These are phyloP conservation scores for Chaetomium olivaceum DNA, from an alignment of 2,329 filamentous ascomycete genomes.

Conservation along the genomic window DNA sequence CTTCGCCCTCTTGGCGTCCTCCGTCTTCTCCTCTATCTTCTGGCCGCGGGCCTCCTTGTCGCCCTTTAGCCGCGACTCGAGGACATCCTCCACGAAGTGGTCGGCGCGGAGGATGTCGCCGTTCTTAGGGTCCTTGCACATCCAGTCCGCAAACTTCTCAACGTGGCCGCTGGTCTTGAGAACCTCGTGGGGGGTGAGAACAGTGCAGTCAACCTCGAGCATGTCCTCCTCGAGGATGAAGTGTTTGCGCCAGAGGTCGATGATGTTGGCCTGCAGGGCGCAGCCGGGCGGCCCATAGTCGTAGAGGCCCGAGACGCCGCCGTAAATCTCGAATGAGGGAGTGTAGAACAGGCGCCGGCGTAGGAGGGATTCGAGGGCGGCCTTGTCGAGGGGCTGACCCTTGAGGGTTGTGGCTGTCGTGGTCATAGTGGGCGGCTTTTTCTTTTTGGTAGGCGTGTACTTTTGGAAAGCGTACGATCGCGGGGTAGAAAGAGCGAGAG, in stretches of 20 bases:
- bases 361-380: constrained; percentile 79
- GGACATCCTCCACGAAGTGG: constrained; percentile 91
- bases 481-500: constrained; percentile 27
- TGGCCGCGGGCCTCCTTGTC: constrained; percentile 90
- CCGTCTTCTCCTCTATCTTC: constrained; percentile 75
- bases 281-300: constrained; percentile 92
- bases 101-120: constrained; percentile 96
- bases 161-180: constrained; percentile 96
- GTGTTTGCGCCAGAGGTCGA: constrained; percentile 89
- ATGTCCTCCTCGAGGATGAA: constrained; percentile 93
- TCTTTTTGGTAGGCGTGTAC: constrained; percentile 23
- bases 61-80: constrained; percentile 83
- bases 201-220: constrained; percentile 92
- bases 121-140: constrained; percentile 98
- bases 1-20: constrained; percentile 71
- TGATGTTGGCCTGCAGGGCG: constrained; percentile 80
- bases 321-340: constrained; percentile 93
- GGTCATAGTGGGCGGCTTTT: constrained; percentile 45
- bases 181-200: constrained; percentile 88
- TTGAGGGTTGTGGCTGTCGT: constrained; percentile 72
- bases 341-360: constrained; percentile 91
- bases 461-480: constrained; percentile 27
- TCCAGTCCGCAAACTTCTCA: constrained; percentile 97
- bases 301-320: constrained; percentile 83
- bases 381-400: constrained; percentile 85